Percentiles rank a stretch among this genome's conserved stretches.
phyloP scores from a whole-genome alignment of 1,139 yeast species.

The Nakaseomyces kungkrabaensis region DNA sequence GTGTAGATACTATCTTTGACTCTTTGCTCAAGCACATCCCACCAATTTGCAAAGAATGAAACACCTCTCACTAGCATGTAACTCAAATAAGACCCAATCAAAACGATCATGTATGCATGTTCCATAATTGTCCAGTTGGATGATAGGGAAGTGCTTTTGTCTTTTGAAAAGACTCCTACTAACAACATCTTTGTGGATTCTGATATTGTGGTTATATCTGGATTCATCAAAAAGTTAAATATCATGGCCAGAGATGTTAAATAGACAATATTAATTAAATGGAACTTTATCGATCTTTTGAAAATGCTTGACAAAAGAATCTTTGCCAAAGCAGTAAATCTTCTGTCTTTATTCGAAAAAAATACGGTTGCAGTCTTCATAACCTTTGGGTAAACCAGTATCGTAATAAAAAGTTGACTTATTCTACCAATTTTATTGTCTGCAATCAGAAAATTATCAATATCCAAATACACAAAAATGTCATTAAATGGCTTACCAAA shows the following conservation, averaged over 20 bases:
- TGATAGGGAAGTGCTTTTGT: background rate
- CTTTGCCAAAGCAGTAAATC: background rate
- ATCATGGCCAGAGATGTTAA: background rate
- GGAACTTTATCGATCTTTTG: background rate
- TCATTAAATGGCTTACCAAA: background rate
- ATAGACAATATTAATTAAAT: background rate
- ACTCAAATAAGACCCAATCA: background rate
- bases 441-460: background rate
- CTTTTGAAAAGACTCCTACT: background rate
- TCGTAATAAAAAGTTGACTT: background rate
- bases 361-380: background rate
- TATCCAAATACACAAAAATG: background rate
- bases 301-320: background rate
- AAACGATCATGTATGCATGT: conserved; percentile 1
- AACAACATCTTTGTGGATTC: background rate
- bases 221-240: background rate
- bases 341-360: background rate
- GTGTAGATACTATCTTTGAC: conserved; percentile 55
- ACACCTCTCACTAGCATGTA: conserved; percentile 1
- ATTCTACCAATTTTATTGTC: background rate
- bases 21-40: conserved; percentile 26
- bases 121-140: background rate
- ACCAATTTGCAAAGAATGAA: conserved; percentile 11
- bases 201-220: background rate
- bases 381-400: background rate